Conservation (phyloP, 202 grass and related monocot species). For the Cymbopogon flexuosus region DNA sequence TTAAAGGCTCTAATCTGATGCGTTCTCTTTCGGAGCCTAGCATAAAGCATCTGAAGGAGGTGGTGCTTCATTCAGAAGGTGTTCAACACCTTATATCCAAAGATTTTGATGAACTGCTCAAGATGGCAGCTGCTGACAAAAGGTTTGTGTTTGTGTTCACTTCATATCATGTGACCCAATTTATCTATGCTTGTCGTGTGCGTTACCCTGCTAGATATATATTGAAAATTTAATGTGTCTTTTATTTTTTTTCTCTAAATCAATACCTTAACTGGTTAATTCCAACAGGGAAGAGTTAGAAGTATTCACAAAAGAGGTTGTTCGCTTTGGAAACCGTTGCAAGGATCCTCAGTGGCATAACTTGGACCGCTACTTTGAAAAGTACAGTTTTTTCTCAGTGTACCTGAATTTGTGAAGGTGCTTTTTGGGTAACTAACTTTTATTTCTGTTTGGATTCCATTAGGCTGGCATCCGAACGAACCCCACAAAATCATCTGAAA, state of each 20-base stretch:
- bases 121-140: slow-evolving; percentile 77
- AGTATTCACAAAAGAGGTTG: slow-evolving; percentile 76
- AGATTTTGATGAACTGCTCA: slow-evolving; percentile 81
- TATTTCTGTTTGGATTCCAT: slow-evolving; percentile 37
- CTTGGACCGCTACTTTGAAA: slow-evolving; percentile 87
- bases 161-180: slow-evolving; percentile 35
- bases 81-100: slow-evolving; percentile 74
- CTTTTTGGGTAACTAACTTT: slow-evolving; percentile 26
- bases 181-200: neutral
- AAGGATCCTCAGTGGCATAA: slow-evolving; percentile 99
- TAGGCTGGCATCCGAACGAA: slow-evolving; percentile 69
- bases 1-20: slow-evolving; percentile 92
- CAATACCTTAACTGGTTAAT: slow-evolving; percentile 31
- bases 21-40: slow-evolving; percentile 73
- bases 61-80: slow-evolving; percentile 76
- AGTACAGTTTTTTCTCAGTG: slow-evolving; percentile 34
- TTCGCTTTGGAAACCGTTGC: slow-evolving; percentile 97
- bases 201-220: slow-evolving; percentile 46
- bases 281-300: slow-evolving; percentile 82
- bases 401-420: slow-evolving; percentile 11
- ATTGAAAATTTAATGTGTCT: slow-evolving; percentile 34
- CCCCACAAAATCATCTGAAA: slow-evolving; percentile 57
- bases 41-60: slow-evolving; percentile 85
- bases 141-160: slow-evolving; percentile 45
- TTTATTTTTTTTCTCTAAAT: slow-evolving; percentile 1